Evolutionary conservation across 768 basidiomycete genomes (phyloP).

Genomic region (Melanogaster broomeanus): DNA sequence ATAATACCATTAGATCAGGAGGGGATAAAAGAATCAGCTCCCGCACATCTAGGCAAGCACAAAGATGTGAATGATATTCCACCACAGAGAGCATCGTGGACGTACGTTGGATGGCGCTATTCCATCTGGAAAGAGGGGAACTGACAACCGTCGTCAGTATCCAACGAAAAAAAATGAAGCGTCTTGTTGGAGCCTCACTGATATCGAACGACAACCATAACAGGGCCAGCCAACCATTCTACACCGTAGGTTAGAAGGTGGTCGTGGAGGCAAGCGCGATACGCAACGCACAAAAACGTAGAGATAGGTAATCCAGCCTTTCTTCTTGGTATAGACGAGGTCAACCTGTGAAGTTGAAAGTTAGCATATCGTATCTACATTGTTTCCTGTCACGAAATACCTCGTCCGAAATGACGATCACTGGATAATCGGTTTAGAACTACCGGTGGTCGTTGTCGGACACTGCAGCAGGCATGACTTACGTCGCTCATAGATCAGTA

Average conservation of each 20-base stretch:
- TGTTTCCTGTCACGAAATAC: not conserved
- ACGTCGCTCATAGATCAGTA: conserved; percentile 15
- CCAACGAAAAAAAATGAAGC: not conserved
- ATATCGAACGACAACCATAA: conserved; percentile 5
- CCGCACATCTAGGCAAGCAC: not conserved
- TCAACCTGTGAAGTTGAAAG: conserved; percentile 1
- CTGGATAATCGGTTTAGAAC: not conserved
- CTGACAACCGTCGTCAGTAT: not conserved
- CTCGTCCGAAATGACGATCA: conserved; percentile 7
- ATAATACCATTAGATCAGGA: not conserved
- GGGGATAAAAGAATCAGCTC: not conserved
- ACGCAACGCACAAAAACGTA: conserved; percentile 8
- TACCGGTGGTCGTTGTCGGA: not conserved
- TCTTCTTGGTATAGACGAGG: conserved; percentile 8
- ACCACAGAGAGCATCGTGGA: too few species aligned
- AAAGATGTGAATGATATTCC: not conserved
- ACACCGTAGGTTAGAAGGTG: not conserved
- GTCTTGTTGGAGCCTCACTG: not conserved
- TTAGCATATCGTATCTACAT: too few species aligned
- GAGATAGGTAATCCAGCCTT: conserved; percentile 10
- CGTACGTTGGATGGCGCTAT: conserved; percentile 1
- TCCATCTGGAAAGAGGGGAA: not conserved
- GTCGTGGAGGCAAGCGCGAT: not conserved
- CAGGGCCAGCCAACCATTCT: conserved; percentile 9
- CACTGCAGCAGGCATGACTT: not conserved